Evolutionary conservation across 2,329 filamentous ascomycete genomes (phyloP).

Genomic region (Fusarium sp.): DNA sequence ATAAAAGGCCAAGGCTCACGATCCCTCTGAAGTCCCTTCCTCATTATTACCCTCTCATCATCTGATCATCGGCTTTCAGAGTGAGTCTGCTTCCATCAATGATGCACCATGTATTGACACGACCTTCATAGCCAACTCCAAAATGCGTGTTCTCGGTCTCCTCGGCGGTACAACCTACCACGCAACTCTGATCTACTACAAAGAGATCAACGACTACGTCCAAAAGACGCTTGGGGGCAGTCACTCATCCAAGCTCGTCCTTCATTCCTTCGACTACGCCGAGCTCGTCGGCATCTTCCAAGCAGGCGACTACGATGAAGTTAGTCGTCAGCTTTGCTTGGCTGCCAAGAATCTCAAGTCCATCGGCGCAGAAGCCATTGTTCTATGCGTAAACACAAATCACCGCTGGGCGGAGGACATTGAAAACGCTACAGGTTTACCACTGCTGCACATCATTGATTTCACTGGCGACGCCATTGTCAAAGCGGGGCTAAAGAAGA

Average conservation of each 20-base stretch:
- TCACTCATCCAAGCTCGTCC: constrained; percentile 13
- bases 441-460: constrained; percentile 6
- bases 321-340: constrained; percentile 4
- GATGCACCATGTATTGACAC: too few species aligned
- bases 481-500: neutral
- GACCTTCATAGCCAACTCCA: neutral
- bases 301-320: constrained; percentile 13
- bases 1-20: neutral
- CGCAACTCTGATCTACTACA: constrained; percentile 8
- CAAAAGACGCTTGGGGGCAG: neutral
- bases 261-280: constrained; percentile 8
- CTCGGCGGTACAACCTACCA: constrained; percentile 17
- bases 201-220: constrained; percentile 16
- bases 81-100: too few species aligned
- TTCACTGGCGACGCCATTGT: neutral
- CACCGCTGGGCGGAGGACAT: constrained; percentile 15
- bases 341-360: constrained; percentile 15
- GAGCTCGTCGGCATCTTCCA: neutral
- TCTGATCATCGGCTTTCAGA: neutral
- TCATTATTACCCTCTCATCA: neutral
- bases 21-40: neutral
- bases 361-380: constrained; percentile 13
- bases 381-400: constrained; percentile 23
- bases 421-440: neutral
- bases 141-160: constrained; percentile 12